These are phyloP conservation scores for Metrosideros polymorpha DNA, from an alignment of 441 rosid genomes.

Conservation along the genomic window DNA sequence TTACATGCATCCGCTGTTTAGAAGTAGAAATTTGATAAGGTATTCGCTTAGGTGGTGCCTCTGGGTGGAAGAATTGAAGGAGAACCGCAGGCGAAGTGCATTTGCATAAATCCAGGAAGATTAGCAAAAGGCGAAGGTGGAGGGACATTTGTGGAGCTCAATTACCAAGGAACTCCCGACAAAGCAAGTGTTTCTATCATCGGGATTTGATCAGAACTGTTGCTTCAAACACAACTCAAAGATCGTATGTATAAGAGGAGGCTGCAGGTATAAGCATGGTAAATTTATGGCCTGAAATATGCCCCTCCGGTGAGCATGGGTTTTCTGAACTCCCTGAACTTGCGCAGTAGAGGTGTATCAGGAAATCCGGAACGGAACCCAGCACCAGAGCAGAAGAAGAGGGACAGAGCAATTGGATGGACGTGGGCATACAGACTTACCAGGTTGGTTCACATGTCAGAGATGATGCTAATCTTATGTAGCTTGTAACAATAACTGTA, in stretches of 20 bases:
- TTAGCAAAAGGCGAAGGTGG: constrained; percentile 89
- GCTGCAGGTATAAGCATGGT: not conserved
- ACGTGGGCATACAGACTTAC: not conserved
- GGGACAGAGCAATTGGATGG: not conserved
- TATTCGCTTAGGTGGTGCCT: constrained; percentile 41
- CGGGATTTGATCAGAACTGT: constrained; percentile 34
- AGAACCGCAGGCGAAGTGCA: constrained; percentile 49
- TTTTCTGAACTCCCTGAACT: not conserved
- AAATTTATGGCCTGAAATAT: not conserved
- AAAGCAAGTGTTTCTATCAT: constrained; percentile 56
- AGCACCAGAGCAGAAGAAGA: not conserved
- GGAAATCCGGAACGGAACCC: not conserved
- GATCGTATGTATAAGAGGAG: not conserved
- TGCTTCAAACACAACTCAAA: not conserved
- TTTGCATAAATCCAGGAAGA: constrained; percentile 93
- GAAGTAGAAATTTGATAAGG: not conserved
- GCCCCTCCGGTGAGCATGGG: not conserved
- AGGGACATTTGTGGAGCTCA: constrained; percentile 81
- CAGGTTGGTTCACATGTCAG: not conserved
- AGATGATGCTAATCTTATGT: not conserved
- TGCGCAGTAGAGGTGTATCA: not conserved
- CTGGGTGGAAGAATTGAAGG: constrained; percentile 46
- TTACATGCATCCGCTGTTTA: not conserved
- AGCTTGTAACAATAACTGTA: not conserved
- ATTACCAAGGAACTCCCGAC: constrained; percentile 51